Conservation (phyloP, 225 moss, liverwort and hornwort genomes). For the Sphagnum contortum region DNA sequence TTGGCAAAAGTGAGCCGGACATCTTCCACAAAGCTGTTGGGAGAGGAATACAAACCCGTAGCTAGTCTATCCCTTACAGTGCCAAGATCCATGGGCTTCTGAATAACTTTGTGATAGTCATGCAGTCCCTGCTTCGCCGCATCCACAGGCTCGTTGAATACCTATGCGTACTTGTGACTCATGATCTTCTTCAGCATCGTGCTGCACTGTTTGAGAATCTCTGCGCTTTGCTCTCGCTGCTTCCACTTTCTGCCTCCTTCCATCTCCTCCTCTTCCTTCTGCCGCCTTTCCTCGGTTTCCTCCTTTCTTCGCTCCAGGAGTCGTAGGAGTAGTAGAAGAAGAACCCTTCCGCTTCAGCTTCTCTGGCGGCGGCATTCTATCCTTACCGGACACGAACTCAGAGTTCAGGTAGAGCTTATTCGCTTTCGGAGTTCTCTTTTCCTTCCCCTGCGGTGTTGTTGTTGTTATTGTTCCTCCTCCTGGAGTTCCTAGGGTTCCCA, state of each 20-base stretch:
- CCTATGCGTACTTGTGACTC: conserved; percentile 70
- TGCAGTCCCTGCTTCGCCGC: conserved; percentile 67
- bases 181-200: conserved; percentile 45
- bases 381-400: conserved; percentile 93
- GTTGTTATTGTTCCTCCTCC: conserved; percentile 11
- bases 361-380: conserved; percentile 97
- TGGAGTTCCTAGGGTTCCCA: conserved; percentile 67
- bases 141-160: conserved; percentile 79
- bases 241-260: conserved; percentile 62
- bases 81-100: conserved; percentile 73
- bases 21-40: conserved; percentile 55
- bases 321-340: background rate
- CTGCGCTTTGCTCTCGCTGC: conserved; percentile 52
- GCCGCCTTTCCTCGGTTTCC: conserved; percentile 27
- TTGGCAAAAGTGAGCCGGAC: conserved; percentile 57
- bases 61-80: conserved; percentile 57
- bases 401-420: conserved; percentile 87
- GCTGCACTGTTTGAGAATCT: conserved; percentile 54
- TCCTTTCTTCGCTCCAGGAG: conserved; percentile 26
- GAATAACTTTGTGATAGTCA: conserved; percentile 66
- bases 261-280: conserved; percentile 60
- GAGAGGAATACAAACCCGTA: conserved; percentile 30
- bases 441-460: conserved; percentile 31
- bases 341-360: conserved; percentile 55
- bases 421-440: conserved; percentile 88